Evolutionary conservation across 805 yeast species (phyloP).

Genomic region (Peterozyma toletana): DNA sequence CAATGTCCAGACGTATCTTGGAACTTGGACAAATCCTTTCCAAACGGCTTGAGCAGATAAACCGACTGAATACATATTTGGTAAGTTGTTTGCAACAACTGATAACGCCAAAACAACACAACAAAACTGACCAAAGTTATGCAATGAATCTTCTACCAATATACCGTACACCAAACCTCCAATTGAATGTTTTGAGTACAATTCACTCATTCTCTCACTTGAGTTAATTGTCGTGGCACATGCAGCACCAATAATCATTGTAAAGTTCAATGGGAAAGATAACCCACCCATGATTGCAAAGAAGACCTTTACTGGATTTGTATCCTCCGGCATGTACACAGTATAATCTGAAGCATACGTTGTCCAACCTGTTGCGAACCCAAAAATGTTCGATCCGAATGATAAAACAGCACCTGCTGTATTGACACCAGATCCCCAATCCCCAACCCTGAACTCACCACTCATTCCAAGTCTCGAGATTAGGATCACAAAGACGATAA

Average conservation of each 20-base stretch:
- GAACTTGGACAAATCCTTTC: conserved; percentile 64
- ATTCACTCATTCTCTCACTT: conserved; percentile 30
- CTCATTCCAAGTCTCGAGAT: conserved; percentile 69
- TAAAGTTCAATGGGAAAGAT: conserved; percentile 35
- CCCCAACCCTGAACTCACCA: conserved; percentile 52
- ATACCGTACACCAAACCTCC: conserved; percentile 84
- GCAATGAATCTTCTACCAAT: conserved; percentile 69
- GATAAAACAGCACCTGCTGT: conserved; percentile 74
- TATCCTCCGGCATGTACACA: conserved; percentile 69
- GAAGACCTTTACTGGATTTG: conserved; percentile 53
- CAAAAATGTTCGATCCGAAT: conserved; percentile 76
- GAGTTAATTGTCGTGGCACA: conserved; percentile 50
- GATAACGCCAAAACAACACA: conserved; percentile 84
- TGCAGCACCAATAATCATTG: conserved; percentile 64
- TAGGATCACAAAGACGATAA: conserved; percentile 64
- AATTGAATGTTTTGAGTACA: conserved; percentile 38
- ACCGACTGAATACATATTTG: conserved; percentile 87
- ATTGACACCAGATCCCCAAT: conserved; percentile 46
- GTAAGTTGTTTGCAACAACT: conserved; percentile 84
- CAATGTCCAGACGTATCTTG: conserved; percentile 78
- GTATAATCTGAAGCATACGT: conserved; percentile 91
- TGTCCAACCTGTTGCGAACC: conserved; percentile 93
- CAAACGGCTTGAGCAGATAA: conserved; percentile 81
- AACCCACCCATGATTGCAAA: conserved; percentile 57
- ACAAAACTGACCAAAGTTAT: conserved; percentile 85